Conservation (phyloP, 306 rosid genomes). For the Neltuma alba region DNA sequence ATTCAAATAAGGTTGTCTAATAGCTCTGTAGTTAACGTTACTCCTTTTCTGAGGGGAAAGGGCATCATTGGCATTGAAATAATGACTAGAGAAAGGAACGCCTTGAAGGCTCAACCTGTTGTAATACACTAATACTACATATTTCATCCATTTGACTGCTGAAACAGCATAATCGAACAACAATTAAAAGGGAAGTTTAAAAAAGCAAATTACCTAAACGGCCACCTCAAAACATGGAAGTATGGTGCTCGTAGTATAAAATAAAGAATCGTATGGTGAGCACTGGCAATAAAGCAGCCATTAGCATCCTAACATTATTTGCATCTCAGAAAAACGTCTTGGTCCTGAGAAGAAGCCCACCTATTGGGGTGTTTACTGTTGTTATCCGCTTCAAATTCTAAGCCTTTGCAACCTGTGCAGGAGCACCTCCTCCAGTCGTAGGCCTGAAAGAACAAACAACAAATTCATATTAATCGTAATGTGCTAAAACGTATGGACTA, state of each 20-base stretch:
- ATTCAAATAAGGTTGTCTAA: background rate
- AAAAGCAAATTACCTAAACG: conserved; percentile 31
- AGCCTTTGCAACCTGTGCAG: conserved; percentile 21
- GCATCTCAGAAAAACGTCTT: conserved; percentile 22
- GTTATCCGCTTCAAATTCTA: conserved; percentile 32
- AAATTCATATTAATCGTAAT: background rate
- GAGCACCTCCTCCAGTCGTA: conserved; percentile 64
- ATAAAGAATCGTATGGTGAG: background rate
- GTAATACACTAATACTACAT: background rate
- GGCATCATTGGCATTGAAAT: background rate
- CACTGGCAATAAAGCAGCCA: conserved; percentile 14
- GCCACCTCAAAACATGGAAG: conserved; percentile 24
- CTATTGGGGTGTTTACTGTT: background rate
- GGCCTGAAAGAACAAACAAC: conserved; percentile 51
- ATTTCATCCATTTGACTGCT: conserved; percentile 16
- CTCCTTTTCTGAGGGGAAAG: background rate
- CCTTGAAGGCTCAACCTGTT: background rate
- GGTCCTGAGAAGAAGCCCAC: background rate
- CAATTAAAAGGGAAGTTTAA: conserved; percentile 5
- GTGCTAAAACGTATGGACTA: background rate
- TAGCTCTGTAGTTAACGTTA: background rate
- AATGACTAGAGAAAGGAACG: conserved; percentile 1
- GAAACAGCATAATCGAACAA: conserved; percentile 16
- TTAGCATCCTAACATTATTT: conserved; percentile 35
- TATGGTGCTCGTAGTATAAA: background rate